phyloP scores from a whole-genome alignment of 129 eudicot species.

The Chrysanthemum seticuspe region DNA sequence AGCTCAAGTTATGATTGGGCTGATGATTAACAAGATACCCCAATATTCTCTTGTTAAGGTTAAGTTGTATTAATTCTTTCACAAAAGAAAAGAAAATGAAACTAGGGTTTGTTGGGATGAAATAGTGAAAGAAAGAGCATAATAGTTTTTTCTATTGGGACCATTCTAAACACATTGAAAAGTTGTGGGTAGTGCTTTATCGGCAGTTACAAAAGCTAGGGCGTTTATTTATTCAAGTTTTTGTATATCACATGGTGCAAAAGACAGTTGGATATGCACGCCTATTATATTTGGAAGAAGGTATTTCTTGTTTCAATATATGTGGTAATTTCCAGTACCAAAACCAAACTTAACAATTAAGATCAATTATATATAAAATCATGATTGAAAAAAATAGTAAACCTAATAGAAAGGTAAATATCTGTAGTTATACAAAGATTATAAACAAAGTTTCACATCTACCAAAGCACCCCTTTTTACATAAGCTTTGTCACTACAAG shows the following conservation, averaged over 20 bases:
- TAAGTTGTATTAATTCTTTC: conserved; percentile 34
- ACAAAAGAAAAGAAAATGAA: conserved; percentile 23
- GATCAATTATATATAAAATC: not conserved
- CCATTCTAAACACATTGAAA: conserved; percentile 50
- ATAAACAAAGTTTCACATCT: not conserved
- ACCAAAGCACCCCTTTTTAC: not conserved
- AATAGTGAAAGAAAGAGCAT: conserved; percentile 26
- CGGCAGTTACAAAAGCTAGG: conserved; percentile 52
- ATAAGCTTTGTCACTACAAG: no score
- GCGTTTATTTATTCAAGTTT: conserved; percentile 21
- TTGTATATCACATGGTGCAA: conserved; percentile 35
- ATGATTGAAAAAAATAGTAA: not conserved
- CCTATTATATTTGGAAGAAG: conserved; percentile 33
- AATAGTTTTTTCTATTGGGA: conserved; percentile 29
- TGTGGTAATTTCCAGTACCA: conserved; percentile 4
- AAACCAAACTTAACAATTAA: not conserved
- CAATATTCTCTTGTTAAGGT: conserved; percentile 8
- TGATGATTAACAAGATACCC: conserved; percentile 22
- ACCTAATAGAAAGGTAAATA: not conserved
- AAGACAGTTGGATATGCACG: conserved; percentile 30
- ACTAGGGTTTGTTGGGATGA: conserved; percentile 40
- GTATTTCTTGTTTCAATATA: conserved; percentile 10
- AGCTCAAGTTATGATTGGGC: conserved; percentile 13
- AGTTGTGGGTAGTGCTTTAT: conserved; percentile 53
- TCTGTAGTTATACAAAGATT: not conserved